Conservation (phyloP, 495 filamentous ascomycete genomes). For the Hypoxylon fragiforme region DNA sequence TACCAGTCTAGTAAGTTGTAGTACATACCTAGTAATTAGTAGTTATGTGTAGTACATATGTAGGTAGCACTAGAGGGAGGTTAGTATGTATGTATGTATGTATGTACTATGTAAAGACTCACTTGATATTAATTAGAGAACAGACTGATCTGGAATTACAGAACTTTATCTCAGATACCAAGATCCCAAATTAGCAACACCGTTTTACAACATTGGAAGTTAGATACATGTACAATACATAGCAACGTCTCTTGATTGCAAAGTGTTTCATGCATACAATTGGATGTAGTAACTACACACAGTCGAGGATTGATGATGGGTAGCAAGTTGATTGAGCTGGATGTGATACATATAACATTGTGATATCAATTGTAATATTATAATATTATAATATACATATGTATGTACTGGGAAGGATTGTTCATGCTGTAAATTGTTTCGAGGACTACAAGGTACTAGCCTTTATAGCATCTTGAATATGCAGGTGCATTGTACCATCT, state of each 20-base stretch:
- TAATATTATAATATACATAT: not conserved
- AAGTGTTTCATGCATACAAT: conserved; percentile 3
- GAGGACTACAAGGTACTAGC: not conserved
- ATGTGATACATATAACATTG: too few species aligned
- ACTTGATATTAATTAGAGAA: not conserved
- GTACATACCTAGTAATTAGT: too few species aligned
- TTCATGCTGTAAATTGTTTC: too few species aligned
- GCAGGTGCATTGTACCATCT: conserved; percentile 24
- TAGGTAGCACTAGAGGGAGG: too few species aligned
- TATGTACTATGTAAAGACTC: too few species aligned
- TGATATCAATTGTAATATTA: too few species aligned
- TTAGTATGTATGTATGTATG: too few species aligned
- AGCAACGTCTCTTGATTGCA: conserved; percentile 2
- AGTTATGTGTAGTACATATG: too few species aligned
- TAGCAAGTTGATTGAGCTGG: too few species aligned
- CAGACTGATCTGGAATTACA: conserved; percentile 26
- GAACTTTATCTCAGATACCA: conserved; percentile 26
- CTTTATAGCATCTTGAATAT: not conserved
- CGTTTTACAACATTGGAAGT: conserved; percentile 6
- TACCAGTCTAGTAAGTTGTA: too few species aligned
- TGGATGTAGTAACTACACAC: too few species aligned
- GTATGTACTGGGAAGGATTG: not conserved
- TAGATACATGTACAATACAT: conserved; percentile 18
- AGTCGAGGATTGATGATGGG: too few species aligned
- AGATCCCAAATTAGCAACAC: conserved; percentile 24